Conservation (phyloP, 192 early-diverging fungal species). For the Mortierella claussenii region DNA sequence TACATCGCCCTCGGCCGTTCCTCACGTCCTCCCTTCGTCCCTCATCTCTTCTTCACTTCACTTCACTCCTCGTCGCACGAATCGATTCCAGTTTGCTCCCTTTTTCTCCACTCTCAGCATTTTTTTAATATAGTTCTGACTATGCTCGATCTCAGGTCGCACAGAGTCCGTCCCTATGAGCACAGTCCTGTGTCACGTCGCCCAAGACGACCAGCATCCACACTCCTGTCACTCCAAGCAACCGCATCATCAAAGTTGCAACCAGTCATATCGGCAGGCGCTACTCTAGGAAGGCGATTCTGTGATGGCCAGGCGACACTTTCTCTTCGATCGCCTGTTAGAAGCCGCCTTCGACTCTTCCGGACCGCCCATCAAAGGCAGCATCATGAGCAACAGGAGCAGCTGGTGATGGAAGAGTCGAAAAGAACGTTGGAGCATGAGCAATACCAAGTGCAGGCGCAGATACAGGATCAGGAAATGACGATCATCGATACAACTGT, state of each 20-base stretch:
- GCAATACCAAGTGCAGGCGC: background rate
- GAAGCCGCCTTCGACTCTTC: constrained; percentile 2
- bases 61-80: background rate
- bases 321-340: constrained; percentile 6
- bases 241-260: background rate
- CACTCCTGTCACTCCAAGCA: background rate
- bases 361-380: constrained; percentile 5
- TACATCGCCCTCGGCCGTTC: no score
- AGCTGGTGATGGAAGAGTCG: background rate
- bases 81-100: no score
- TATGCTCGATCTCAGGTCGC: constrained; percentile 49
- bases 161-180: constrained; percentile 40
- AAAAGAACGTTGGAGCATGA: no score
- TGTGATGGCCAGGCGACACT: background rate
- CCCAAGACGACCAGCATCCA: constrained; percentile 1
- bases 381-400: background rate
- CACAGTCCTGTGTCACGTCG: constrained; percentile 41
- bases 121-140: background rate
- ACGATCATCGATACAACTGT: background rate
- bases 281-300: background rate
- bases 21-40: background rate
- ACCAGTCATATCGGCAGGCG: background rate
- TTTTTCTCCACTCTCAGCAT: background rate
- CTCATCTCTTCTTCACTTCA: background rate
- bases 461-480: constrained; percentile 7